phyloP scores from a whole-genome alignment of 176 grass and related monocot species.

The Ampelocalamus luodianensis region DNA sequence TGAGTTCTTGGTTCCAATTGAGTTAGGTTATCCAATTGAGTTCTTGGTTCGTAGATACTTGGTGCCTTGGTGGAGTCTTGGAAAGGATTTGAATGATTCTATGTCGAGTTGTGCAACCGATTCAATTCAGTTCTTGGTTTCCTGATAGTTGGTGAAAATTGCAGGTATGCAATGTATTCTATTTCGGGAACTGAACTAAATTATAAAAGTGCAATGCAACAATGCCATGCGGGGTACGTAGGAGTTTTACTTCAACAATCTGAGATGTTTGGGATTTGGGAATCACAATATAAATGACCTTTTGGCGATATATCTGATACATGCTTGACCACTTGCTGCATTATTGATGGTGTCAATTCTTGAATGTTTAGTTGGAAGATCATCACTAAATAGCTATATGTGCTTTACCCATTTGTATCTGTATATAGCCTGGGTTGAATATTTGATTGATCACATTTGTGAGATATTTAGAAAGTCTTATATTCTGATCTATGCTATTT shows the following conservation, averaged over 20 bases:
- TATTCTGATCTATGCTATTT: not conserved
- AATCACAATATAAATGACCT: constrained; percentile 7
- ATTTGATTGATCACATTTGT: not conserved
- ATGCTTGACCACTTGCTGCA: not conserved
- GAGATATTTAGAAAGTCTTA: not conserved
- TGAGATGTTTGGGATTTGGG: not conserved
- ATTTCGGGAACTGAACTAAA: not conserved
- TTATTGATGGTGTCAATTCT: constrained; percentile 6
- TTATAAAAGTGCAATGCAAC: not conserved
- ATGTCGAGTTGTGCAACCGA: not conserved
- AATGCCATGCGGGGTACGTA: not conserved
- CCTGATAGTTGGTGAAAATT: not conserved
- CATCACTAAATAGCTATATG: not conserved
- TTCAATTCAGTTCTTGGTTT: not conserved
- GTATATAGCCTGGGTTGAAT: constrained; percentile 12
- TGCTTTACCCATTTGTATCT: not conserved
- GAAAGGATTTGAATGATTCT: not conserved
- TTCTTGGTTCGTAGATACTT: not conserved
- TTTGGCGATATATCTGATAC: not conserved
- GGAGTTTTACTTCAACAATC: not conserved
- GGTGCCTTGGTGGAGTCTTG: not conserved
- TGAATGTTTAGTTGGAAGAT: not conserved
- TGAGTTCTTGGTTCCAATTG: constrained; percentile 3
- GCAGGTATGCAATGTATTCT: not conserved
- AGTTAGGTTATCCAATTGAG: not conserved